Percentiles rank a stretch among this genome's conserved stretches.
These are phyloP conservation scores for Mallotus repandus DNA, from an alignment of 441 rosid genomes.

Conservation along the genomic window DNA sequence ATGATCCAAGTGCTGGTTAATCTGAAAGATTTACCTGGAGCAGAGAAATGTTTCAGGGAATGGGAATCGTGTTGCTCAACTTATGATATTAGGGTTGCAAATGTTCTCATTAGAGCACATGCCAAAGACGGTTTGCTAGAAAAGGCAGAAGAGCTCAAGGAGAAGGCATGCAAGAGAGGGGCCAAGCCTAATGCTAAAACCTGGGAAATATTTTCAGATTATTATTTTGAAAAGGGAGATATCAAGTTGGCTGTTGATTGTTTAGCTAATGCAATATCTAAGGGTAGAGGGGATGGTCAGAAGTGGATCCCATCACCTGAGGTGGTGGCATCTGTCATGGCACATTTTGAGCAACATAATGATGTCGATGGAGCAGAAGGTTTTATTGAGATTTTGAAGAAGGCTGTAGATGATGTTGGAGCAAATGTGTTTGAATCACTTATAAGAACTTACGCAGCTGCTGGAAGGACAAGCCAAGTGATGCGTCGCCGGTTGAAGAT, in stretches of 20 bases:
- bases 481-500: conserved; percentile 69
- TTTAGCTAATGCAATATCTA: conserved; percentile 56
- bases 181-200: conserved; percentile 76
- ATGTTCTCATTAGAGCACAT: conserved; percentile 76
- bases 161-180: conserved; percentile 62
- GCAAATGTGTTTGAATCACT: conserved; percentile 63
- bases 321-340: conserved; percentile 51
- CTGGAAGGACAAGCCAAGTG: conserved; percentile 61
- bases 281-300: conserved; percentile 63
- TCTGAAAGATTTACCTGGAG: conserved; percentile 85
- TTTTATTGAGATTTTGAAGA: conserved; percentile 67
- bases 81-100: conserved; percentile 70
- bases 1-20: conserved; percentile 81
- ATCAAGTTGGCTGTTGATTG: conserved; percentile 55
- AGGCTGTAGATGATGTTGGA: conserved; percentile 54
- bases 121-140: conserved; percentile 51
- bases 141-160: conserved; percentile 70
- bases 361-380: conserved; percentile 86
- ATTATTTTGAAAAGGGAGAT: conserved; percentile 57
- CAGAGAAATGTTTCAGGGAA: conserved; percentile 83
- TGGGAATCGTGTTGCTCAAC: conserved; percentile 70
- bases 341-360: conserved; percentile 57
- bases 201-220: conserved; percentile 72
- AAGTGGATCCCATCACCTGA: conserved; percentile 79
- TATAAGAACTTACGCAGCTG: conserved; percentile 85